Percentiles rank a stretch among this genome's conserved stretches.
Conservation (phyloP, 306 rosid species). For the Inga leiocalycina region DNA sequence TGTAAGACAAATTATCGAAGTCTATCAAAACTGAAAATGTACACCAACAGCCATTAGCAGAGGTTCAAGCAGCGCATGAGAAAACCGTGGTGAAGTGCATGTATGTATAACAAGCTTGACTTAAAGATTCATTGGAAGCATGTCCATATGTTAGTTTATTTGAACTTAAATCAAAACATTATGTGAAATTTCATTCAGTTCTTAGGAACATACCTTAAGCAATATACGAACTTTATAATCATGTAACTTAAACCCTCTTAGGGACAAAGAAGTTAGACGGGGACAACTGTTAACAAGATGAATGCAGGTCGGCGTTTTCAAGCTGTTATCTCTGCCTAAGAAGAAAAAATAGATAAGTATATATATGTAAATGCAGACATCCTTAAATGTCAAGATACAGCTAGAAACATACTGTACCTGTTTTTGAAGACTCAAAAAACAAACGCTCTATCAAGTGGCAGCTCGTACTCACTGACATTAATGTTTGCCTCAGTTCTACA, state of each 20-base stretch:
- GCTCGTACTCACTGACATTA: constrained; percentile 80
- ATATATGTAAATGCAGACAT: not conserved
- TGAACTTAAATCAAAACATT: not conserved
- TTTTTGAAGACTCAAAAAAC: constrained; percentile 89
- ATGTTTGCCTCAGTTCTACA: constrained; percentile 93
- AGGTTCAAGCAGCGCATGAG: not conserved
- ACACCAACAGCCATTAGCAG: not conserved
- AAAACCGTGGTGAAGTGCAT: not conserved
- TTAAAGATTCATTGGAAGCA: not conserved
- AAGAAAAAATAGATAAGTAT: constrained; percentile 44
- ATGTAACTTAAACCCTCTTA: constrained; percentile 93
- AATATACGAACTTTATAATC: constrained; percentile 88
- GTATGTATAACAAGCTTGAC: constrained; percentile 1
- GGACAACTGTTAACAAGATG: constrained; percentile 80
- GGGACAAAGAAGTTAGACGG: constrained; percentile 79
- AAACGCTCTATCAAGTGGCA: constrained; percentile 88
- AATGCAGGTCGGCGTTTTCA: constrained; percentile 80
- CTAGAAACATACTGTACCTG: constrained; percentile 56
- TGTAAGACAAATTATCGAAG: constrained; percentile 2
- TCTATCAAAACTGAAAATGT: not conserved
- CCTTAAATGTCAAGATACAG: constrained; percentile 22
- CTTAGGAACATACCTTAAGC: constrained; percentile 66
- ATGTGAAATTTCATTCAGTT: constrained; percentile 14
- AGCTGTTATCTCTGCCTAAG: constrained; percentile 96
- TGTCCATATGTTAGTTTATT: not conserved